These are phyloP conservation scores for Capronia epimyces DNA, from an alignment of 2,329 filamentous ascomycete species.

Conservation along the genomic window DNA sequence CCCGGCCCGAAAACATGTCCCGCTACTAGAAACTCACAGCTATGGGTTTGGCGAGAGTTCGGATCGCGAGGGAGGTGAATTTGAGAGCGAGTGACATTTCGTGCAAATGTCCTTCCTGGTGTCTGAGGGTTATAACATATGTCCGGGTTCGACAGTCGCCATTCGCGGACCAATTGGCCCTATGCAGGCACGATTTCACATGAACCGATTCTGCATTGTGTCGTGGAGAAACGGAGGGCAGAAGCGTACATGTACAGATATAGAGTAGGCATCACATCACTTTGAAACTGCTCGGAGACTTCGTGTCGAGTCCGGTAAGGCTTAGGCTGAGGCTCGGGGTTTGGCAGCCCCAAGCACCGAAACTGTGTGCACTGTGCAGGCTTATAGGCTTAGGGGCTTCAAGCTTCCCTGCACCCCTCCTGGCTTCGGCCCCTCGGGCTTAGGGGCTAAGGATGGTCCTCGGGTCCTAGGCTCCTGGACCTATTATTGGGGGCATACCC, in stretches of 20 bases:
- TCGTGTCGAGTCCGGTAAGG: background rate
- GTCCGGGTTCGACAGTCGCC: background rate
- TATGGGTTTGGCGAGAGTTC: slow-evolving; percentile 63
- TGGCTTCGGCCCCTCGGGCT: too few species aligned
- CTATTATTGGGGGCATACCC: too few species aligned
- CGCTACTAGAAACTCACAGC: slow-evolving; percentile 50
- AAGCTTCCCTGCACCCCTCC: too few species aligned
- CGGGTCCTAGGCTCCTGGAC: too few species aligned
- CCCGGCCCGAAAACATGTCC: background rate
- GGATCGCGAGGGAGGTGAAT: slow-evolving; percentile 58
- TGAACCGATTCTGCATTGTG: background rate
- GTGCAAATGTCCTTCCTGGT: background rate
- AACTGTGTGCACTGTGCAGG: background rate
- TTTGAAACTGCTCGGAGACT: too few species aligned
- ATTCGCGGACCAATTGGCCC: background rate
- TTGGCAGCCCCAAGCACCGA: background rate
- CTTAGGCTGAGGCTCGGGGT: too few species aligned
- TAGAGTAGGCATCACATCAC: background rate
- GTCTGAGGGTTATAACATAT: background rate
- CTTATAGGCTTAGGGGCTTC: too few species aligned
- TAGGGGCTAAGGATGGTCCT: too few species aligned
- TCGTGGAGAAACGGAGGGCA: background rate
- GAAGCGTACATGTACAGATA: background rate
- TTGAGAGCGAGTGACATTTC: slow-evolving; percentile 52
- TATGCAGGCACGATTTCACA: background rate